Evolutionary conservation across 148 eudicot genomes (phyloP), one percentile per base, ranked within the genome.

Genomic region (Fallopia convolvulus): DNA sequence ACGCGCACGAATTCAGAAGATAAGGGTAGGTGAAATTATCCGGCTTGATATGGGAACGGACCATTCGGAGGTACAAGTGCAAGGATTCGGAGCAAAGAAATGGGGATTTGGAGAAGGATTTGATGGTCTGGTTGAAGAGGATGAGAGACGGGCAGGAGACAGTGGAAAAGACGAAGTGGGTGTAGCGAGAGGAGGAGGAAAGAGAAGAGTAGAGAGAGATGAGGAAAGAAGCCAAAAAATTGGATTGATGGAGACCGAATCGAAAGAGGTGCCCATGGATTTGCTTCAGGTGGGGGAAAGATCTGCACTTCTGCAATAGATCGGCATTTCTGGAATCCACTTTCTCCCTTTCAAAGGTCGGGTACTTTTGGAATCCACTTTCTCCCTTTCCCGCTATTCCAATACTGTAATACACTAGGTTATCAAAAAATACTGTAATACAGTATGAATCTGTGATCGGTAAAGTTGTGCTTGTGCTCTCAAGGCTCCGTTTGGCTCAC

Each of bases 11-110:
- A 52, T 84, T 84, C 2, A 85, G 53, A 32, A 85, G 6, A 78
- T 80, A 82, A 12, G 87, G 85, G 70, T 77, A 84, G 56, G 87
- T 82, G 77, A 77, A 85, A 68, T 85, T 85, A 42, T 82, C 83
- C 1, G 87, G 85, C 71, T 42, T 80, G 23, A 85, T 66, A 14
- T 76, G 58, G 52, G 42, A 46, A 56, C 85, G 79, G 5, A 80
- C 81, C 81, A 84, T 80, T 63, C 72, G 76, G 61, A 63, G 70
- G 42, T 82, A 85, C 7, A 85, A 75, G 4, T 75, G 49, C 76
- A 85, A 75, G 8, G 83, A 82, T 49, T 77, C 11, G 44, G 52
- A 8, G 75, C 77, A 84, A 9, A 79, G 60, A 44, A 63, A 47
- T 49, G 79, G 83, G 79, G 74, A 81, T 82, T 82, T 84, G 0